These are phyloP conservation scores for Diaporthe sp. DNA, from an alignment of 2,329 filamentous ascomycete genomes.

Conservation along the genomic window DNA sequence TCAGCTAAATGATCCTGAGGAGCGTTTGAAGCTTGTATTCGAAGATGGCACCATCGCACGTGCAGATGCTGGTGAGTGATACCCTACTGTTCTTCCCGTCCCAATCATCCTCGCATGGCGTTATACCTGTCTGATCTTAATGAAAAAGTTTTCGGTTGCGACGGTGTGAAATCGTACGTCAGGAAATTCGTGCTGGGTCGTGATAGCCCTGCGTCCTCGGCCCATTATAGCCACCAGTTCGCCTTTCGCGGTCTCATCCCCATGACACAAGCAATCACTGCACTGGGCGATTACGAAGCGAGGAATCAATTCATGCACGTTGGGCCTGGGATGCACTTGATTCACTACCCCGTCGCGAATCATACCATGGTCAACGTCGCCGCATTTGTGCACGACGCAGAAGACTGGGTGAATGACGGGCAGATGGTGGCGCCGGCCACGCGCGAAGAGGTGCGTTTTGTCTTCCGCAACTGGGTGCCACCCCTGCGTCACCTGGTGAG, in stretches of 20 bases:
- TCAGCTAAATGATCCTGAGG: no score
- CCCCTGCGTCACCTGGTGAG: neutral
- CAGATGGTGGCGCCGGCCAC: neutral
- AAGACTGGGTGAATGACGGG: neutral
- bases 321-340: conserved; percentile 68
- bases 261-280: conserved; percentile 36
- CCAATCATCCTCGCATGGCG: no score
- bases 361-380: conserved; percentile 70
- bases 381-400: conserved; percentile 50
- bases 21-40: no score
- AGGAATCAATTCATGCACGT: conserved; percentile 68
- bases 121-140: no score
- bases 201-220: no score
- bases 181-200: no score
- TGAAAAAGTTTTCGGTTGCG: no score
- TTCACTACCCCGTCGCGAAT: conserved; percentile 73
- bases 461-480: neutral
- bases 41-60: no score
- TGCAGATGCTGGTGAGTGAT: no score
- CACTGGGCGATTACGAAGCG: conserved; percentile 64
- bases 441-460: neutral
- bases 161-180: no score
- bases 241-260: conserved; percentile 51
- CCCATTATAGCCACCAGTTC: no score
- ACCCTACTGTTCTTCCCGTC: no score